phyloP scores from a whole-genome alignment of 495 filamentous ascomycete species.

The Annulohypoxylon bovei region DNA sequence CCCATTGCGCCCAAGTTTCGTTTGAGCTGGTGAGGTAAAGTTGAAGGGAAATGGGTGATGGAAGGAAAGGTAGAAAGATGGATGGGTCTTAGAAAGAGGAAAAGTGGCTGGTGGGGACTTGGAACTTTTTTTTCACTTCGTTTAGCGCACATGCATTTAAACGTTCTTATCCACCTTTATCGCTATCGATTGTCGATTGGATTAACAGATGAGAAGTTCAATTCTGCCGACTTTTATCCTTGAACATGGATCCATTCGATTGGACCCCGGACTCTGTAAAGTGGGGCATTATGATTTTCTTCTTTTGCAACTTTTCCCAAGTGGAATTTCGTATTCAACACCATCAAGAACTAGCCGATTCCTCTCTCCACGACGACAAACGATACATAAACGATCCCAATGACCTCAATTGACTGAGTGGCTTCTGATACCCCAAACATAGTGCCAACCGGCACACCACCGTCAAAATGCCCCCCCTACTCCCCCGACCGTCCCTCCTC shows the following conservation, averaged over 20 bases:
- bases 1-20: slow-evolving; percentile 71
- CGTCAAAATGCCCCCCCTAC: slow-evolving; percentile 41
- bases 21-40: slow-evolving; percentile 32
- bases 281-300: slow-evolving; percentile 34
- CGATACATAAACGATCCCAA: not conserved
- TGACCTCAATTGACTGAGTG: not conserved
- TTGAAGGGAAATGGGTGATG: slow-evolving; percentile 21
- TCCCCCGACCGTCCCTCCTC: slow-evolving; percentile 29
- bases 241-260: not conserved
- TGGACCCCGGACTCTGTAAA: slow-evolving; percentile 6
- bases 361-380: slow-evolving; percentile 9
- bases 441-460: slow-evolving; percentile 30
- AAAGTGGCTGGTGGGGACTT: slow-evolving; percentile 34
- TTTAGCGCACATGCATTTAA: not conserved
- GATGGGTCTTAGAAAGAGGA: slow-evolving; percentile 27
- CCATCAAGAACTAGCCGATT: not conserved
- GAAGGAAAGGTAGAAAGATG: slow-evolving; percentile 2
- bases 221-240: slow-evolving; percentile 14
- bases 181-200: not conserved
- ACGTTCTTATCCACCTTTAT: slow-evolving; percentile 34
- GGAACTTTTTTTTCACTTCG: slow-evolving; percentile 39
- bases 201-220: not conserved
- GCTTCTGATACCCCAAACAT: not conserved
- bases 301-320: slow-evolving; percentile 18
- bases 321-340: slow-evolving; percentile 3